Evolutionary conservation across 1,284 basidiomycete species (phyloP).

Genomic region (Tylopilus sp.): DNA sequence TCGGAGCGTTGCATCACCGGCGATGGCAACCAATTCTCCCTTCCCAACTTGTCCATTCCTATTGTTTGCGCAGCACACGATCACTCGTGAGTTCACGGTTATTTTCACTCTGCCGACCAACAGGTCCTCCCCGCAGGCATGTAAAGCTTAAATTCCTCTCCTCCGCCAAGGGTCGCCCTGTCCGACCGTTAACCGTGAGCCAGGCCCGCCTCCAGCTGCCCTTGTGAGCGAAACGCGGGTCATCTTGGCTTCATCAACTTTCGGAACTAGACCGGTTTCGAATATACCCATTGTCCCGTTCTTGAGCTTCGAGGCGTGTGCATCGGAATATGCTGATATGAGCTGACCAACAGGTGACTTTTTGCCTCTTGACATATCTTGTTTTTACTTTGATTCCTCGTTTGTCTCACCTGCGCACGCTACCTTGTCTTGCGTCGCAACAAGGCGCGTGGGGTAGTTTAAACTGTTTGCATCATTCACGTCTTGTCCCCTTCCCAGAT

Average conservation of each 20-base stretch:
- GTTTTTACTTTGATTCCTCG: conserved; percentile 6
- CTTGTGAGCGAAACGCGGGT: conserved; percentile 15
- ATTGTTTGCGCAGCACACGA: conserved; percentile 23
- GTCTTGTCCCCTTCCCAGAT: neutral
- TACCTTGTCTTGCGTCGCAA: conserved; percentile 28
- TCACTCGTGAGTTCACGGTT: conserved; percentile 13
- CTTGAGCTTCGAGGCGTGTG: conserved; percentile 16
- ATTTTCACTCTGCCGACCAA: conserved; percentile 3
- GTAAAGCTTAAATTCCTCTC: conserved; percentile 17
- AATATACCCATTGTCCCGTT: conserved; percentile 34
- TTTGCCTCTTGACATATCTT: conserved; percentile 18
- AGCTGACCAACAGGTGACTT: conserved; percentile 14
- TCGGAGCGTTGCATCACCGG: conserved; percentile 1
- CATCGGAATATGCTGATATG: conserved; percentile 20
- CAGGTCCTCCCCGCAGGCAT: conserved; percentile 3
- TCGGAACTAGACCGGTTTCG: conserved; percentile 38
- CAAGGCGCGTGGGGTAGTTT: conserved; percentile 18
- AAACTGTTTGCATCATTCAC: conserved; percentile 11
- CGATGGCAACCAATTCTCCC: conserved; percentile 14
- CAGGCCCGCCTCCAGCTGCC: conserved; percentile 5
- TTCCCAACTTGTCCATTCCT: conserved; percentile 20
- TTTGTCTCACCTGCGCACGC: conserved; percentile 27
- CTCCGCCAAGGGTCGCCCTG: conserved; percentile 10
- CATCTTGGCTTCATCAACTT: conserved; percentile 16
- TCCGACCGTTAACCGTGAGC: conserved; percentile 11